Evolutionary conservation across 1,284 basidiomycete species (phyloP).

Genomic region (Tilletia horrida): DNA sequence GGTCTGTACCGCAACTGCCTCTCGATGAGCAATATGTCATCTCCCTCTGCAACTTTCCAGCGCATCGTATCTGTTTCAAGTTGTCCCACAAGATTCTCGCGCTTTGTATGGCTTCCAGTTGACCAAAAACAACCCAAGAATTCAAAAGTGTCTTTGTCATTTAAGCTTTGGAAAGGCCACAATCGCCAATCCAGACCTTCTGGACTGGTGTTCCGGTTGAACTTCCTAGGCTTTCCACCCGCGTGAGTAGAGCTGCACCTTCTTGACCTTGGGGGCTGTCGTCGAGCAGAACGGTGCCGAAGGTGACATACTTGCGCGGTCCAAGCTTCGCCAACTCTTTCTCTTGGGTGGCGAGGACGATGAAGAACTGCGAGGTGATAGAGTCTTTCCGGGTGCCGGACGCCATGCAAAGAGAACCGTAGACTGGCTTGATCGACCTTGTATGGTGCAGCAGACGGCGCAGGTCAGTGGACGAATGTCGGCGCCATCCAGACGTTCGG

Average conservation of each 20-base stretch:
- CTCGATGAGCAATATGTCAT: too few species aligned
- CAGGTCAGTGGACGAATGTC: not conserved
- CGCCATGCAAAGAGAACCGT: constrained; percentile 20
- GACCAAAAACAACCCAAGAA: too few species aligned
- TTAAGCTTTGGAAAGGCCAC: too few species aligned
- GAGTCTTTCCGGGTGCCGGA: constrained; percentile 13
- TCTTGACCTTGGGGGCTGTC: not conserved
- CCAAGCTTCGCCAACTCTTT: constrained; percentile 12
- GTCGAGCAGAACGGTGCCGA: constrained; percentile 11
- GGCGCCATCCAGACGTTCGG: too few species aligned
- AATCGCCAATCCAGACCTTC: constrained; percentile 3
- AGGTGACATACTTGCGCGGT: constrained; percentile 16
- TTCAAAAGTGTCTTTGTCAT: too few species aligned
- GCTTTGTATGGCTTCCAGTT: not conserved
- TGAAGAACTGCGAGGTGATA: constrained; percentile 20
- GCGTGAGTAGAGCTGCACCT: not conserved
- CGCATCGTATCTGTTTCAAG: too few species aligned
- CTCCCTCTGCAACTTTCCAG: too few species aligned
- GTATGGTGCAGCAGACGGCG: not conserved
- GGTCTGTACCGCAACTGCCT: not conserved
- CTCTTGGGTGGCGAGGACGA: constrained; percentile 15
- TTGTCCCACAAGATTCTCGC: too few species aligned
- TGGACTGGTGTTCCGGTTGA: not conserved
- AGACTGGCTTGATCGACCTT: constrained; percentile 8
- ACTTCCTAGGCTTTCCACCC: not conserved